Evolutionary conservation across 495 filamentous ascomycete species (phyloP).

Genomic region (Aspergillus hancockii): DNA sequence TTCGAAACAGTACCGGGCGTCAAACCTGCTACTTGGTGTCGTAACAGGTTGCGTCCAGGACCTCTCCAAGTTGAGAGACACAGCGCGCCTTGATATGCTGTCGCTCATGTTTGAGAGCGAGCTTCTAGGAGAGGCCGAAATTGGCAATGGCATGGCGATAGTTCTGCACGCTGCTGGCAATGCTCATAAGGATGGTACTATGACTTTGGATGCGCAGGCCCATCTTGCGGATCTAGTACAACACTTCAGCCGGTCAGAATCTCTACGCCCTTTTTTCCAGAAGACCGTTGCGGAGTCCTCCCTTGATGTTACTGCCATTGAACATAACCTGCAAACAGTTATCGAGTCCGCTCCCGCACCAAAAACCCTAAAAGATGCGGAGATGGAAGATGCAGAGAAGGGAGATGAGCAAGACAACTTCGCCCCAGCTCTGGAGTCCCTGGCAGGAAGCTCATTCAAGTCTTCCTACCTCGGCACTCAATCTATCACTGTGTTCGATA

Average conservation of each 20-base stretch:
- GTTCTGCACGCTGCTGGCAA: conserved; percentile 51
- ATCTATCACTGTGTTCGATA: conserved; percentile 45
- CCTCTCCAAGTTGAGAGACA: conserved; percentile 61
- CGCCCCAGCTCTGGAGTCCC: conserved; percentile 36
- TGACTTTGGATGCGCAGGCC: conserved; percentile 55
- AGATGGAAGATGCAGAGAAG: conserved; percentile 48
- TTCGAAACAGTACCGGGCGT: conserved; percentile 63
- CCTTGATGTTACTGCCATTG: conserved; percentile 66
- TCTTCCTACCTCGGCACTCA: conserved; percentile 40
- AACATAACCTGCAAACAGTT: conserved; percentile 67
- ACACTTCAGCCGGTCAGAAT: conserved; percentile 53
- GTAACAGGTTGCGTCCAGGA: conserved; percentile 65
- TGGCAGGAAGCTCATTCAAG: conserved; percentile 29
- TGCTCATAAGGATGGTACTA: conserved; percentile 34
- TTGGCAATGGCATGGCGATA: conserved; percentile 60
- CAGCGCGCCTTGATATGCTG: conserved; percentile 55
- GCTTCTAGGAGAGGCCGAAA: conserved; percentile 61
- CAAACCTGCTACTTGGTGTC: conserved; percentile 72
- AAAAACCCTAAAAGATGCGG: conserved; percentile 49
- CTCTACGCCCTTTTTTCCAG: conserved; percentile 58
- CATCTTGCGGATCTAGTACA: conserved; percentile 65
- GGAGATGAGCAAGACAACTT: conserved; percentile 40
- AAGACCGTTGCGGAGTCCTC: conserved; percentile 59
- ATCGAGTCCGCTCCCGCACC: conserved; percentile 50
- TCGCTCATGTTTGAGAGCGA: conserved; percentile 61